Base-by-base conservation (phyloP, 1,284 basidiomycete species). In the Porodaedalea pini region DNA sequence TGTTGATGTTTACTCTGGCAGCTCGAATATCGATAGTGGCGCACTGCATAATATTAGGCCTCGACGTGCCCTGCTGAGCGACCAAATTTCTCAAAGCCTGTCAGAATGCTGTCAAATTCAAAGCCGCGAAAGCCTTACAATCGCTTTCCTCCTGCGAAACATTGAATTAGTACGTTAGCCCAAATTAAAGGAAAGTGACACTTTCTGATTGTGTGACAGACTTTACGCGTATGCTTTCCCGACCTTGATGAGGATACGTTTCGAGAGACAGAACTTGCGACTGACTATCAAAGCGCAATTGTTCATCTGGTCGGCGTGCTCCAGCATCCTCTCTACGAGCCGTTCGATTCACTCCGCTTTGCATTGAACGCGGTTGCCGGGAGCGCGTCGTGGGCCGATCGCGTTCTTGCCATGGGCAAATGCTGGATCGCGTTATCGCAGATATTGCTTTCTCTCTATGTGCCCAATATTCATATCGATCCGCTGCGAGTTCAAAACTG, bases 381-480 rank as follows among this genome's bases (percentile, higher is more conserved):
- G 4, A 29, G 36, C 13, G 15, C 19, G 13, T 23, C 17, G 8
- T 49, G 52, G 39, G 10, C 34, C 13, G 57, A 54, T 10, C 25
- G 34, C 17, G n/a, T 59, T 17, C 39, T 36, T 27, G 45, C 48
- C 11, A 32, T 61, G 10, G 60, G 60, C 1, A 68, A 70, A 55
- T 81, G 73, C 47, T 97, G 87, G 85, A 74, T 94, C 41, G 79
- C 77, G 0, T 68, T 92, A 27, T 81, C 85, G 47, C 75, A 76
- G 29, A 65, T 82, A 52, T 70, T 91, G 29, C 67, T 92, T 15
- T 75, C 83, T 1, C 77, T 96, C n/a, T 90, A 90, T 67, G 78
- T 98, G 48, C 94, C 97, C 0, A 83, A 92, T 66, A 75, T 86
- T 3, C 93, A 95, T 1, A 74, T 98, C 54, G 97, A 99, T 69